Conservation (phyloP, 345 rosid species). For the Pugionium cornutum region DNA sequence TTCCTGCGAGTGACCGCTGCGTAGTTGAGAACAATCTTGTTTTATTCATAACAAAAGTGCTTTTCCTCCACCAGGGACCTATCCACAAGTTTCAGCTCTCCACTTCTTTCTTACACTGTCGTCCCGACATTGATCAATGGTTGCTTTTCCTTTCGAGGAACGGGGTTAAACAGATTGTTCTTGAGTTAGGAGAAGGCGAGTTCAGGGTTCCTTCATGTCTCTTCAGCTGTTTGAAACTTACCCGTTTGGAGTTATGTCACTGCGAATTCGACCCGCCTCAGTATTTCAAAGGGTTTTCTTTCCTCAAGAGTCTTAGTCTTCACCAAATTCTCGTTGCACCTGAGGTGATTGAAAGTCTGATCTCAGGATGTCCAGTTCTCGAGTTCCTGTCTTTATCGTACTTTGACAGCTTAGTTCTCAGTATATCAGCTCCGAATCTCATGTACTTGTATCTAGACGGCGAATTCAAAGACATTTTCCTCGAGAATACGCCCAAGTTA, state of each 20-base stretch:
- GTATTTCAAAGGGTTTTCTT: conserved; percentile 66
- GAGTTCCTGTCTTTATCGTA: conserved; percentile 77
- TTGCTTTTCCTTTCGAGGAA: conserved; percentile 80
- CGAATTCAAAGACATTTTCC: conserved; percentile 77
- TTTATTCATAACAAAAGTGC: conserved; percentile 60
- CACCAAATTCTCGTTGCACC: conserved; percentile 73
- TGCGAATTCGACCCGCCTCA: conserved; percentile 82
- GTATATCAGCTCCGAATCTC: conserved; percentile 71
- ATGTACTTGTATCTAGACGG: conserved; percentile 84
- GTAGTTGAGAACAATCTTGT: conserved; percentile 51
- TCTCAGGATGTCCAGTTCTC: conserved; percentile 75
- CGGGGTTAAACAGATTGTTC: conserved; percentile 68
- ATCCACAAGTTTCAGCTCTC: conserved; percentile 86
- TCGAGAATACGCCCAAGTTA: conserved; percentile 72
- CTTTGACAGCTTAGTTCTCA: conserved; percentile 72
- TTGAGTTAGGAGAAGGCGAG: conserved; percentile 81
- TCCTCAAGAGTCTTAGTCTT: conserved; percentile 69
- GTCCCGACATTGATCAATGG: conserved; percentile 92
- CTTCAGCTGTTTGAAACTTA: conserved; percentile 59
- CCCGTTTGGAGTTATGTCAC: conserved; percentile 66
- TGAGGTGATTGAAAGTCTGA: conserved; percentile 73
- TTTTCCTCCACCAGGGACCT: conserved; percentile 90
- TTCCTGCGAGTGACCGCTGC: conserved; percentile 35
- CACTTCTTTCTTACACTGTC: conserved; percentile 52
- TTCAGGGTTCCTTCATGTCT: conserved; percentile 79